Evolutionary conservation across 1,284 basidiomycete species (phyloP).

Genomic region (Tylopilus sp.): DNA sequence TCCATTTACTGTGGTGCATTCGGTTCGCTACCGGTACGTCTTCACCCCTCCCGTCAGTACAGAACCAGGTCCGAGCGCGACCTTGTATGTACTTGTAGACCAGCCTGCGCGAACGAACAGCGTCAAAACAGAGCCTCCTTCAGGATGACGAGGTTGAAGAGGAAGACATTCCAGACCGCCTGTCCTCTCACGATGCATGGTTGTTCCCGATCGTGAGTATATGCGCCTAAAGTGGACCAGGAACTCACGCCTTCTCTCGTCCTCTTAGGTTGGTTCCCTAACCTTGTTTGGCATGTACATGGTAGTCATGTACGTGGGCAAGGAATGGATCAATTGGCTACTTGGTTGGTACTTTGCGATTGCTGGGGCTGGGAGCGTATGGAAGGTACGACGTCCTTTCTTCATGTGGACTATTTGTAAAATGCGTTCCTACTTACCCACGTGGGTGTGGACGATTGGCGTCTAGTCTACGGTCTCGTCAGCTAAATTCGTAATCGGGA

Average conservation of each 20-base stretch:
- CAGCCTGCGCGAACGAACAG: not conserved
- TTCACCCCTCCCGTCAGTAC: not conserved
- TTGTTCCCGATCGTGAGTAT: slow-evolving; percentile 72
- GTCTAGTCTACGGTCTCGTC: slow-evolving; percentile 60
- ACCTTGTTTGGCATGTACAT: slow-evolving; percentile 72
- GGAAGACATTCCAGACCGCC: slow-evolving; percentile 59
- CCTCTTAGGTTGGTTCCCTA: slow-evolving; percentile 72
- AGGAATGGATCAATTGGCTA: slow-evolving; percentile 81
- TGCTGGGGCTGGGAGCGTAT: slow-evolving; percentile 69
- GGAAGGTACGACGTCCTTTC: slow-evolving; percentile 55
- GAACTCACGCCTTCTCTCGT: not conserved
- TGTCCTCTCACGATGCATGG: slow-evolving; percentile 75
- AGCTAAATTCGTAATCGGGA: slow-evolving; percentile 55
- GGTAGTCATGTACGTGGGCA: slow-evolving; percentile 78
- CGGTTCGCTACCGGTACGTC: slow-evolving; percentile 68
- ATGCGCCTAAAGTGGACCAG: not conserved
- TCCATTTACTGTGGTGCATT: slow-evolving; percentile 73
- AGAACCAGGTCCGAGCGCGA: slow-evolving; percentile 3
- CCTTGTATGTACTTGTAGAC: slow-evolving; percentile 22
- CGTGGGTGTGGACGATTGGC: not conserved
- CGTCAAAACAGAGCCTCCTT: slow-evolving; percentile 28
- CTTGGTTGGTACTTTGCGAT: slow-evolving; percentile 79
- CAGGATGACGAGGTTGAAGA: slow-evolving; percentile 46
- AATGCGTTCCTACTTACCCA: not conserved
- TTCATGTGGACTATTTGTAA: not conserved